A percentile compares a stretch with the other conserved stretches of the same genome.
These are phyloP conservation scores for Combretum micranthum DNA, from an alignment of 345 rosid genomes.

Conservation along the genomic window DNA sequence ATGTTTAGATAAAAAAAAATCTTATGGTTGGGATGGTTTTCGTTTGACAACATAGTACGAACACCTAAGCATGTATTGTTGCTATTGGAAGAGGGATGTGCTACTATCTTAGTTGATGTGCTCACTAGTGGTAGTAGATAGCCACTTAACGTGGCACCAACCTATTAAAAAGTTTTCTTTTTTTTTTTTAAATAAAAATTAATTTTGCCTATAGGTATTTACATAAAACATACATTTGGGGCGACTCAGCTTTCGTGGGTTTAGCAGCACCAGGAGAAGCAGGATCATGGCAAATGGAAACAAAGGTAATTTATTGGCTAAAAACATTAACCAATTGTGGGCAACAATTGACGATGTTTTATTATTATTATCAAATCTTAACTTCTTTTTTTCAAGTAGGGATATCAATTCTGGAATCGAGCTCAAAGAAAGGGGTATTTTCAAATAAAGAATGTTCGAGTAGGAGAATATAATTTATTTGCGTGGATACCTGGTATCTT, in stretches of 20 bases:
- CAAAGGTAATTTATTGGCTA: conserved; percentile 16
- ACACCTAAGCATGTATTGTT: no score
- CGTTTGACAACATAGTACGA: no score
- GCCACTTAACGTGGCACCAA: no score
- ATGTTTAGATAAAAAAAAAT: no score
- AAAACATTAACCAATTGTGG: neutral
- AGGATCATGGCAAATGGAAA: conserved; percentile 38
- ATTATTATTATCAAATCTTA: neutral
- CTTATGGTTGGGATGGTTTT: no score
- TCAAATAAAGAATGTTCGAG: conserved; percentile 21
- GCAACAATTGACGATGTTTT: neutral
- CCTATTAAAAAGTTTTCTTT: no score
- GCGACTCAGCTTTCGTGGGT: conserved; percentile 26
- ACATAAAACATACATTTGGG: neutral
- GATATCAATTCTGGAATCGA: conserved; percentile 36
- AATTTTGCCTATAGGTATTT: conserved; percentile 11
- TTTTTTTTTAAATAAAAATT: no score
- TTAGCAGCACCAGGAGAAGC: conserved; percentile 32
- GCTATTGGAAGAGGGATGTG: no score
- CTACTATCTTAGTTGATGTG: no score
- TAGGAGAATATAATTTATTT: conserved; percentile 24
- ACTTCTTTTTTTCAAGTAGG: conserved; percentile 11
- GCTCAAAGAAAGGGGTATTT: conserved; percentile 22
- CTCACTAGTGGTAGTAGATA: no score
- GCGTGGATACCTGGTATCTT: conserved; percentile 36